Base-by-base conservation (phyloP, 768 basidiomycete species). In the Clavulina sp. region DNA sequence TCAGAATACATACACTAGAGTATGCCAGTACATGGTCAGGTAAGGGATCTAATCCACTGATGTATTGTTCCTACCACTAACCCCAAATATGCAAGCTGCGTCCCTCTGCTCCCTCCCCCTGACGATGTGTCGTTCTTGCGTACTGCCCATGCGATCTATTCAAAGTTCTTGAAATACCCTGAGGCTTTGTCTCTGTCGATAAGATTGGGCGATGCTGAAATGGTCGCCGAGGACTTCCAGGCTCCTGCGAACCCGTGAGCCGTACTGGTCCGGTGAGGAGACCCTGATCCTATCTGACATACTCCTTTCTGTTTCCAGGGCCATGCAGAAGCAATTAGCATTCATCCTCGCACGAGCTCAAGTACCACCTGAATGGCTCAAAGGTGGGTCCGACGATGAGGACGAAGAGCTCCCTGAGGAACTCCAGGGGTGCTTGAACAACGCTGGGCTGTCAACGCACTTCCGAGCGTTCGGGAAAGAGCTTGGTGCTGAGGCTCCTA, bases 21-120 rank as follows among this genome's bases (percentile, higher is more conserved):
- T 99, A 4, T 93, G 91, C 59, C 78, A 84, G 48, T 99, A 99
- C 64, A 96, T 97, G 87, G 80, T 93, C 62, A 77, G 83, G 84
- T 86, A 58, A 58, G 78, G 68, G 48, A 36, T 23, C 38, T 4
- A 0, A 26, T 28, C 9, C 9, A 46, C 13, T 24, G 26, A 13
- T 29, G 26, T 43, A 31, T 30, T 6, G 31, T 49, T 29, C 36
- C 50, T 50, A 29, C 59, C 1, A 55, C 56, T n/a, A 49, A 41
- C 49, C 6, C 47, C 48, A 57, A n/a, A 33, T 50, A 9, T 26
- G 36, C 16, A 55, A 79, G 86, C 62, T 93, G 89, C 58, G 85
- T 96, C 4, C 82, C 79, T 60, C 75, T 96, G 43, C 75, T 99
- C 3, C 82, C 85, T 0, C 86, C 91, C 41, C 91, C 91, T 24